These are phyloP conservation scores for Sporothrix phasma DNA, from an alignment of 2,329 filamentous ascomycete species.

Conservation along the genomic window DNA sequence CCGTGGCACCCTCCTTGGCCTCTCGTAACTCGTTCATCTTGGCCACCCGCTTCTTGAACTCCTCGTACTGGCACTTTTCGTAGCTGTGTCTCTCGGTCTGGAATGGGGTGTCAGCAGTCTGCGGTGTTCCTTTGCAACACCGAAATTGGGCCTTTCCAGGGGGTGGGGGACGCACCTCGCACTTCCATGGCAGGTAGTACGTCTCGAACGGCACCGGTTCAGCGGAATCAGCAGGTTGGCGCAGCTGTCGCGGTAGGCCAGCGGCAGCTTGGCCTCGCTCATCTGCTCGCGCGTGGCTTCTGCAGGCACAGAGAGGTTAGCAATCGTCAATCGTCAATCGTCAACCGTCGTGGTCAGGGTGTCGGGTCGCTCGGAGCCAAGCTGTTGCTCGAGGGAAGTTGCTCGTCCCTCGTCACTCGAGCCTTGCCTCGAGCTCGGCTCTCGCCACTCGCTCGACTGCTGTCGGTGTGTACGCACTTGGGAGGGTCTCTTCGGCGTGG, in stretches of 20 bases:
- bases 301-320: constrained; percentile 26
- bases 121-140: not conserved
- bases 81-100: constrained; percentile 95
- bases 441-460: too few relatives aligned
- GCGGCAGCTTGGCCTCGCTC: constrained; percentile 77
- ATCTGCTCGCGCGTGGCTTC: constrained; percentile 84
- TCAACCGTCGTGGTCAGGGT: not conserved
- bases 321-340: too few relatives aligned
- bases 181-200: constrained; percentile 97
- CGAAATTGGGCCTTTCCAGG: not conserved
- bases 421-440: not conserved
- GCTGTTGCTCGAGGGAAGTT: not conserved
- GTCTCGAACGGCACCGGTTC: constrained; percentile 84
- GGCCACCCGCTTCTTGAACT: constrained; percentile 95
- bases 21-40: constrained; percentile 97
- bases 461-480: constrained; percentile 6
- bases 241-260: constrained; percentile 92
- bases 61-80: constrained; percentile 98
- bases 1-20: constrained; percentile 69
- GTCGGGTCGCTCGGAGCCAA: not conserved
- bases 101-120: constrained; percentile 6
- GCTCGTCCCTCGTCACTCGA: too few relatives aligned
- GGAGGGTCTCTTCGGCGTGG: constrained; percentile 11
- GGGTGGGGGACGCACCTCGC: constrained; percentile 55
- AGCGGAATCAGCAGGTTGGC: constrained; percentile 89